Evolutionary conservation across 768 basidiomycete species (phyloP).

Genomic region (Nevesoporus exiguus): DNA sequence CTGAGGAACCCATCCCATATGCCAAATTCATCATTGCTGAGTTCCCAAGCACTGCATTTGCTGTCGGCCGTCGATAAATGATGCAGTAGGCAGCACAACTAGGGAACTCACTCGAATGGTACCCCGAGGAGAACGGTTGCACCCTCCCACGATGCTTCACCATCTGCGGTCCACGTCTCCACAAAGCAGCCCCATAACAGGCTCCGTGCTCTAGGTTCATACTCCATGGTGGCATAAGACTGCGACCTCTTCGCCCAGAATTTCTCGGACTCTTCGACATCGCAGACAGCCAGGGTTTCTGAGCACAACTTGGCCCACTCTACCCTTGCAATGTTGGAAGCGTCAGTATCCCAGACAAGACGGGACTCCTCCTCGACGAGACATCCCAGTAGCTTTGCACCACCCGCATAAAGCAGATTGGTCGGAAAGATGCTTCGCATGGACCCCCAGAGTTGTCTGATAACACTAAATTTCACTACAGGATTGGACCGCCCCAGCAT

Average conservation of each 20-base stretch:
- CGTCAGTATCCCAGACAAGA: constrained; percentile 42
- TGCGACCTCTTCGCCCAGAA: constrained; percentile 46
- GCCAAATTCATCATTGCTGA: constrained; percentile 50
- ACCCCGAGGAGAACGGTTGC: constrained; percentile 49
- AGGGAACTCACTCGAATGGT: constrained; percentile 57
- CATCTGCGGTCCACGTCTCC: constrained; percentile 51
- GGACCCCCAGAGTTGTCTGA: constrained; percentile 56
- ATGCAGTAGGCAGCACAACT: neutral
- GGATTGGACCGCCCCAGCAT: constrained; percentile 33
- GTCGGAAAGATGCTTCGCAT: constrained; percentile 43
- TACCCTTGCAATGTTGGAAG: constrained; percentile 42
- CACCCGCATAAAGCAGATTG: constrained; percentile 40
- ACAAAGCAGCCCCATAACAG: constrained; percentile 57
- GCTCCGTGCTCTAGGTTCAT: constrained; percentile 41
- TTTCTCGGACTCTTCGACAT: constrained; percentile 41
- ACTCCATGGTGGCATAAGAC: constrained; percentile 27
- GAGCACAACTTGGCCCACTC: constrained; percentile 63
- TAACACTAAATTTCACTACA: constrained; percentile 54
- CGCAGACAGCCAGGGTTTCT: constrained; percentile 49
- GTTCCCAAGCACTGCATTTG: constrained; percentile 47
- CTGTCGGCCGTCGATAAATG: constrained; percentile 24
- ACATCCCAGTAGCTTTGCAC: constrained; percentile 43
- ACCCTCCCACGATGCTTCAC: constrained; percentile 50
- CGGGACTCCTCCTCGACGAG: constrained; percentile 48
- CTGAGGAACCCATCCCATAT: constrained; percentile 60